A percentile compares a stretch with the other conserved stretches of the same genome.
phyloP scores from a whole-genome alignment of 1,139 yeast genomes.

The Geotrichum citri-aurantii region DNA sequence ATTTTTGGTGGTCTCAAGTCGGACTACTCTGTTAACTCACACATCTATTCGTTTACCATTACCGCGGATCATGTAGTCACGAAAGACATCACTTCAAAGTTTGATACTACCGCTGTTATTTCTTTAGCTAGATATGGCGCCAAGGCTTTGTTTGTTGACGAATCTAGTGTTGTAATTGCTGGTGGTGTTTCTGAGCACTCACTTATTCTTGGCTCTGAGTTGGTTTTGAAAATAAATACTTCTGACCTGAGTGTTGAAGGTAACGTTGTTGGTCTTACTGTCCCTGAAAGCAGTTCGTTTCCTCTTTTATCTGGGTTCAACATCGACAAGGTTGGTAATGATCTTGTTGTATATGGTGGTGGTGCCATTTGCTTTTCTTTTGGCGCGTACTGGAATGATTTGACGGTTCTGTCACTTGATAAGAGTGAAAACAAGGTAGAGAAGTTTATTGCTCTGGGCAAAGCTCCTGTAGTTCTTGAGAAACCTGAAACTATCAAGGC shows the following conservation, averaged over 20 bases:
- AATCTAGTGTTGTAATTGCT: slow-evolving; percentile 40
- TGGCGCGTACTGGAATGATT: slow-evolving; percentile 60
- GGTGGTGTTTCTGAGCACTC: slow-evolving; percentile 55
- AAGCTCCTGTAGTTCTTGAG: slow-evolving; percentile 4
- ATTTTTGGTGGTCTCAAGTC: slow-evolving; percentile 52
- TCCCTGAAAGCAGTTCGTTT: slow-evolving; percentile 33
- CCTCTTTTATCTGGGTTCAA: slow-evolving; percentile 63
- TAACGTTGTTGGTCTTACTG: neutral
- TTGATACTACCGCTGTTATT: neutral
- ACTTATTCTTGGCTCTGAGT: slow-evolving; percentile 38
- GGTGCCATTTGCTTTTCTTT: slow-evolving; percentile 84
- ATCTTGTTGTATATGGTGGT: slow-evolving; percentile 51
- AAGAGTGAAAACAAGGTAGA: neutral
- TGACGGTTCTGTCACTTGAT: slow-evolving; percentile 20
- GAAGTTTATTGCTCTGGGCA: neutral
- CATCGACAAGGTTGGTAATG: slow-evolving; percentile 28
- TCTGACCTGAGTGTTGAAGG: neutral
- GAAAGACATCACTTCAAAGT: slow-evolving; percentile 18
- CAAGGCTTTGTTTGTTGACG: slow-evolving; percentile 20
- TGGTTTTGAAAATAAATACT: slow-evolving; percentile 39
- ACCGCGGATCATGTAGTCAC: slow-evolving; percentile 17
- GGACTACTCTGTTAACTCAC: slow-evolving; percentile 36
- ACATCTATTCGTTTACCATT: slow-evolving; percentile 37
- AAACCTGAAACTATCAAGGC: neutral
- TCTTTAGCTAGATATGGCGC: slow-evolving; percentile 23